These are phyloP conservation scores for Talaromyces stipitatus DNA, from an alignment of 495 filamentous ascomycete genomes.

Conservation along the genomic window DNA sequence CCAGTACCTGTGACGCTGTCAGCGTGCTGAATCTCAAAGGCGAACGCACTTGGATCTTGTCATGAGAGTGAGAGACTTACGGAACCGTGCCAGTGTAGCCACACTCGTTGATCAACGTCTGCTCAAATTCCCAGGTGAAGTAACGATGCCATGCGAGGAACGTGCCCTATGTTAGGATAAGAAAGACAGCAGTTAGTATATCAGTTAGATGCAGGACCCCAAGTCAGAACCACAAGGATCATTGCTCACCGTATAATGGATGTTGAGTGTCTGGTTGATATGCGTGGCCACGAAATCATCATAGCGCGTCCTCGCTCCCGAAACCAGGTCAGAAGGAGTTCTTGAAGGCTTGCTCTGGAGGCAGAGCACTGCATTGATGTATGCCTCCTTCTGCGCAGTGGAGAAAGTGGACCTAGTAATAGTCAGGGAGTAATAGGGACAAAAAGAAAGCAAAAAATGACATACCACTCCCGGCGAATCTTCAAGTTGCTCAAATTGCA, in stretches of 20 bases:
- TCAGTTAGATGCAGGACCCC: too few relatives aligned
- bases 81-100: slow-evolving; percentile 56
- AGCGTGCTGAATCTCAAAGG: not conserved
- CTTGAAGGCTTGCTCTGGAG: slow-evolving; percentile 44
- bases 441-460: not conserved
- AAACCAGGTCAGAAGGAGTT: slow-evolving; percentile 28
- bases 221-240: not conserved
- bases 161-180: slow-evolving; percentile 34
- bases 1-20: slow-evolving; percentile 41
- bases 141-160: slow-evolving; percentile 69
- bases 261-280: slow-evolving; percentile 52
- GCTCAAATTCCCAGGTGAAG: slow-evolving; percentile 56
- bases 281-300: slow-evolving; percentile 68
- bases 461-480: slow-evolving; percentile 44
- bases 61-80: not conserved
- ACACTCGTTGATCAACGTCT: slow-evolving; percentile 62
- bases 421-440: not conserved
- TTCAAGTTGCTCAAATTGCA: slow-evolving; percentile 41
- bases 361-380: slow-evolving; percentile 59
- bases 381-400: slow-evolving; percentile 41
- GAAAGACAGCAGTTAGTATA: too few relatives aligned
- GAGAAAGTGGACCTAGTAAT: slow-evolving; percentile 15
- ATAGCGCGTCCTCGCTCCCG: slow-evolving; percentile 47
- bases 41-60: too few relatives aligned
- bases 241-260: slow-evolving; percentile 48